These are phyloP conservation scores for Exserohilum rostratum DNA, from an alignment of 2,329 filamentous ascomycete genomes.

Conservation along the genomic window DNA sequence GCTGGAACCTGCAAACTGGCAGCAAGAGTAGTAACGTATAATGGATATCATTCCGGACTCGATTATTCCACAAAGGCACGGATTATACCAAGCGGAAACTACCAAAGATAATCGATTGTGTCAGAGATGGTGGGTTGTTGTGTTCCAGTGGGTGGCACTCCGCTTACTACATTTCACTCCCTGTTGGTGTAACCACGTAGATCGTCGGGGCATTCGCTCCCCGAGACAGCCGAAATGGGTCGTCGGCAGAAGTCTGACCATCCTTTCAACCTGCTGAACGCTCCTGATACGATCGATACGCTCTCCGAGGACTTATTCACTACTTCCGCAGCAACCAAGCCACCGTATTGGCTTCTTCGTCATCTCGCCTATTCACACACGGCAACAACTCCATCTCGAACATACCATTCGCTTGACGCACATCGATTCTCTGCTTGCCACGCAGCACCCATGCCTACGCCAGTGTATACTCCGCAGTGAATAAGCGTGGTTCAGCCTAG, in stretches of 20 bases:
- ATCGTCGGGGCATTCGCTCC: constrained; percentile 3
- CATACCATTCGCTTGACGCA: background rate
- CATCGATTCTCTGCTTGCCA: background rate
- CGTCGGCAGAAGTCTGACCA: background rate
- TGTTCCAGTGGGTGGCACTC: background rate
- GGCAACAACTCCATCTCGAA: background rate
- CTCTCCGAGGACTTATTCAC: background rate
- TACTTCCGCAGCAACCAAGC: background rate
- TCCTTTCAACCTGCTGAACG: background rate
- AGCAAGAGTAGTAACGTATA: too few relatives aligned
- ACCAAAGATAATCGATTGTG: too few relatives aligned
- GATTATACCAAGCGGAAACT: too few relatives aligned
- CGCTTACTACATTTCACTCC: constrained; percentile 8
- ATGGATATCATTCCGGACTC: too few relatives aligned
- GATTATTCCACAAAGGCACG: too few relatives aligned
- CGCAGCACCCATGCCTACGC: background rate
- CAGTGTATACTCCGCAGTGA: background rate
- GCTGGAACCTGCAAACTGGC: background rate
- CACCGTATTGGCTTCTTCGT: background rate
- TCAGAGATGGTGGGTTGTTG: background rate
- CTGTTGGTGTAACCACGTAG: constrained; percentile 4
- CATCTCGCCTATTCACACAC: background rate
- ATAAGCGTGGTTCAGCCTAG: background rate
- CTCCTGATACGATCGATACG: background rate
- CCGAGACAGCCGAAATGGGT: background rate